Evolutionary conservation across 228 moss, liverwort and hornwort species (phyloP), one percentile per base, ranked within the genome.

Genomic region (Sphagnum fallax): DNA sequence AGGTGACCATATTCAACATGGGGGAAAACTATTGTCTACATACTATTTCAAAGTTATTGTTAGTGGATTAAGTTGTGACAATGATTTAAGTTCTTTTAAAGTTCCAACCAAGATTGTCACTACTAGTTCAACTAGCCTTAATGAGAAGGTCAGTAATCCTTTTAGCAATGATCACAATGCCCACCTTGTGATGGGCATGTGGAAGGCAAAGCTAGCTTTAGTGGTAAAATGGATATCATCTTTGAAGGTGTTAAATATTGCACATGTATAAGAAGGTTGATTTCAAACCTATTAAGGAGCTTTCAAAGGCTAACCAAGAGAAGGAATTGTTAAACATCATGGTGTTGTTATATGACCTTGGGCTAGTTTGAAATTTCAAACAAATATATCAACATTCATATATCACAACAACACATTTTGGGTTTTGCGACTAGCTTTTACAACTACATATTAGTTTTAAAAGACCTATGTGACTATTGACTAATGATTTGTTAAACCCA

Each of bases 291-390:
- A 94, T 93, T 68, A 98, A 83, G 82, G 98, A 94, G 69, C 90
- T 98, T 60, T 94, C 94, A 12, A 90, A 92, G 79, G 94, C 94
- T 14, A 98, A 94, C 59, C 79, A 92, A 69, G 98, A 98, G 82
- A 90, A 98, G 83, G 98, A 98, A 81, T 66, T 98, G 63, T 73
- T 98, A 70, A 93, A 98, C 64, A 78, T 78, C 68, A 86, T 98
- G 80, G 86, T 98, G 64, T 75, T 98, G 65, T 75, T 98, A 10
- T 98, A 98, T 64, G 94, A 98, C 74, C 83, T 98, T 49, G 94
- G 98, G 0, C 81, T 94, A 61, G 90, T 90, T 55, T 87, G 91
- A 68, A 91, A 94, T 64, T 98, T 94, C 47, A 98, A 94, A 64
- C 98, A 92, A 94, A 93, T 93, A 61, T 10, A 67, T 50, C 52